A percentile compares a stretch with the other conserved stretches of the same genome.
Conservation (phyloP, 768 basidiomycete genomes). For the Termitomyces sp. region DNA sequence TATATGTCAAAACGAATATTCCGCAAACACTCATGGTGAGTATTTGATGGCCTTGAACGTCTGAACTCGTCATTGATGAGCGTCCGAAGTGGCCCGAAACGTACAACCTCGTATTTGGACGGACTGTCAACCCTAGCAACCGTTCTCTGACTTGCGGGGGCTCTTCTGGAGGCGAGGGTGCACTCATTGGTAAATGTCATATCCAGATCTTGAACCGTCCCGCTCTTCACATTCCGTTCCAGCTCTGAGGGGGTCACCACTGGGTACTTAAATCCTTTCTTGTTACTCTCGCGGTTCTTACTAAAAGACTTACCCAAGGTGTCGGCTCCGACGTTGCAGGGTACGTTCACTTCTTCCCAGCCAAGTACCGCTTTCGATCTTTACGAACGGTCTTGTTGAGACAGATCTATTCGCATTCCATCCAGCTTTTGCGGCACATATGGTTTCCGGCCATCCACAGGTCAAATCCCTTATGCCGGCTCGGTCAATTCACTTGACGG, state of each 20-base stretch:
- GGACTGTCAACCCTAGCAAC: constrained; percentile 74
- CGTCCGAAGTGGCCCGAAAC: constrained; percentile 64
- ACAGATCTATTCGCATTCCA: constrained; percentile 69
- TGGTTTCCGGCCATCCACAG: constrained; percentile 62
- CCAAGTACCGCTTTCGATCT: neutral
- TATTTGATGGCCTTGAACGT: neutral
- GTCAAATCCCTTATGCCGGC: constrained; percentile 67
- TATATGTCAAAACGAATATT: constrained; percentile 70
- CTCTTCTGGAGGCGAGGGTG: constrained; percentile 84
- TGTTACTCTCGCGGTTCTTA: neutral
- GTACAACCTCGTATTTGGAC: constrained; percentile 72
- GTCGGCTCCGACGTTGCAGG: constrained; percentile 82
- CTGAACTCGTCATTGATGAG: neutral
- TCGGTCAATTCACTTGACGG: constrained; percentile 63
- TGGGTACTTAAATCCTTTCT: constrained; percentile 23
- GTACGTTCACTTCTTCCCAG: constrained; percentile 25
- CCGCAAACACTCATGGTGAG: constrained; percentile 72
- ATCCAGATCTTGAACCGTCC: neutral
- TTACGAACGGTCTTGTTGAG: neutral
- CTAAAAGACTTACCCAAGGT: neutral
- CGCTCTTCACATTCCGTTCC: neutral
- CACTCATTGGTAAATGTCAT: constrained; percentile 47
- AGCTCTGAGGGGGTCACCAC: constrained; percentile 40
- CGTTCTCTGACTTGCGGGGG: constrained; percentile 69
- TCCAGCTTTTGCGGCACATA: constrained; percentile 64